Evolutionary conservation across 2,329 filamentous ascomycete species (phyloP).

Genomic region (Diplodia seriata): DNA sequence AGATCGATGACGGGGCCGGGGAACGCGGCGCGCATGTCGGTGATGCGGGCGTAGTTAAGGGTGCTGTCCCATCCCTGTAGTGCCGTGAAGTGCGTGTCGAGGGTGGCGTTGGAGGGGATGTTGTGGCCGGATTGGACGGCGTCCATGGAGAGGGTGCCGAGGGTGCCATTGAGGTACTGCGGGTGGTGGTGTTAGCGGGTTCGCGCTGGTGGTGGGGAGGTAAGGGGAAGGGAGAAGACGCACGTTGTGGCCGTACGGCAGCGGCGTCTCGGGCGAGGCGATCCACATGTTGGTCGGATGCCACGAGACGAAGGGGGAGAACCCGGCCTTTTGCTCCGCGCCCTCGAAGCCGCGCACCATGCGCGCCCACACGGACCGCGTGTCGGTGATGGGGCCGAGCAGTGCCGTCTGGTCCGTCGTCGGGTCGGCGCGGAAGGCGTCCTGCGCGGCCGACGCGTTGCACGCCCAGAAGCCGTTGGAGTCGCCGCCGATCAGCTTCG

Average conservation of each 20-base stretch:
- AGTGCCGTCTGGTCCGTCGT: neutral
- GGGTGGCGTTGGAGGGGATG: constrained; percentile 62
- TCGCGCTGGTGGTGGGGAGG: no score
- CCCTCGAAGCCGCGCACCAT: constrained; percentile 9
- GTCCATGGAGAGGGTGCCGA: constrained; percentile 14
- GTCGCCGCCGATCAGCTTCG: constrained; percentile 20
- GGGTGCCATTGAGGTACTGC: constrained; percentile 20
- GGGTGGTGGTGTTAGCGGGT: neutral
- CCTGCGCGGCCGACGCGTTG: constrained; percentile 1
- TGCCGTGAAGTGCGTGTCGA: constrained; percentile 58
- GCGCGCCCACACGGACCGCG: neutral
- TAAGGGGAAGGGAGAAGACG: neutral
- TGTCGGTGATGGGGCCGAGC: constrained; percentile 16
- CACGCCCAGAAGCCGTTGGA: constrained; percentile 13
- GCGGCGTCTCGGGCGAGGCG: neutral
- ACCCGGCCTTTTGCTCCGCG: neutral
- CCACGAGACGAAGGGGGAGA: neutral
- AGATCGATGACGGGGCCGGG: constrained; percentile 16
- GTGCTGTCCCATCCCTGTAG: constrained; percentile 5
- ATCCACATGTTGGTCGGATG: constrained; percentile 19
- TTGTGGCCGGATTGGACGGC: constrained; percentile 46
- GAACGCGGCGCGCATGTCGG: constrained; percentile 11
- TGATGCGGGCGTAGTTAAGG: constrained; percentile 13
- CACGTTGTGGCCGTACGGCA: constrained; percentile 20
- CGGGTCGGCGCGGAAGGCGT: neutral